Conservation (phyloP, 1,284 basidiomycete genomes). For the Xerocomus minutiporus region DNA sequence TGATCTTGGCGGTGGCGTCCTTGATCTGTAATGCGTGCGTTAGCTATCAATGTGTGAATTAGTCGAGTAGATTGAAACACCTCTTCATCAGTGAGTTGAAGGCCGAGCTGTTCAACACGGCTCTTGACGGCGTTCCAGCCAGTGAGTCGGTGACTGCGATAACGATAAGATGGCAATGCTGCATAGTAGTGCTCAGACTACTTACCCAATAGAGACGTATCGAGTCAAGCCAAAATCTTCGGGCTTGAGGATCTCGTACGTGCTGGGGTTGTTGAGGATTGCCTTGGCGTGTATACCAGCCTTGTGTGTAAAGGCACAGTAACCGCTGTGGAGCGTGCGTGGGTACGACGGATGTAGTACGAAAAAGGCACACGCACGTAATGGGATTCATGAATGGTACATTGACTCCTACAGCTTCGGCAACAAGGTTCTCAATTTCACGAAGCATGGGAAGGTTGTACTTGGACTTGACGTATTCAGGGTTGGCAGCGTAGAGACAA, state of each 20-base stretch:
- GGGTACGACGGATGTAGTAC: slow-evolving; percentile 3
- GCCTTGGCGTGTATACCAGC: slow-evolving; percentile 99
- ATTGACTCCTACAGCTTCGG: slow-evolving; percentile 97
- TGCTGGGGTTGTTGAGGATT: slow-evolving; percentile 98
- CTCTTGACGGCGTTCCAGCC: slow-evolving; percentile 99
- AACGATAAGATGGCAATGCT: slow-evolving; percentile 7
- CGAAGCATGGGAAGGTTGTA: slow-evolving; percentile 97
- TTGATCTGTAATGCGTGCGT: slow-evolving; percentile 59
- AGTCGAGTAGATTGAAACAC: slow-evolving; percentile 33
- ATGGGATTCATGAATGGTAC: slow-evolving; percentile 97
- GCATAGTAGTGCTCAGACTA: slow-evolving; percentile 1
- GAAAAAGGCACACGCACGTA: slow-evolving; percentile 48
- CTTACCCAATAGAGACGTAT: slow-evolving; percentile 94
- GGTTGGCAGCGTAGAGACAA: slow-evolving; percentile 93
- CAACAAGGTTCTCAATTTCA: slow-evolving; percentile 98
- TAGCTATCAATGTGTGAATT: background rate
- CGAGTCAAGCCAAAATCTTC: slow-evolving; percentile 97
- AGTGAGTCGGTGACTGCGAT: slow-evolving; percentile 78
- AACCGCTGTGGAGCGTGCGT: slow-evolving; percentile 57
- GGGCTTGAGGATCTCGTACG: slow-evolving; percentile 96
- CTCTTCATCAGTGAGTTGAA: slow-evolving; percentile 82
- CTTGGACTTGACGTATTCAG: slow-evolving; percentile 99
- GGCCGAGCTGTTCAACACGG: slow-evolving; percentile 93
- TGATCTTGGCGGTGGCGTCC: slow-evolving; percentile 98
- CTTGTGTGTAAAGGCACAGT: slow-evolving; percentile 99